Evolutionary conservation across 331 rosid genomes (phyloP), one percentile per base, ranked within the genome.

Genomic region (Rhamnella rubrinervis): DNA sequence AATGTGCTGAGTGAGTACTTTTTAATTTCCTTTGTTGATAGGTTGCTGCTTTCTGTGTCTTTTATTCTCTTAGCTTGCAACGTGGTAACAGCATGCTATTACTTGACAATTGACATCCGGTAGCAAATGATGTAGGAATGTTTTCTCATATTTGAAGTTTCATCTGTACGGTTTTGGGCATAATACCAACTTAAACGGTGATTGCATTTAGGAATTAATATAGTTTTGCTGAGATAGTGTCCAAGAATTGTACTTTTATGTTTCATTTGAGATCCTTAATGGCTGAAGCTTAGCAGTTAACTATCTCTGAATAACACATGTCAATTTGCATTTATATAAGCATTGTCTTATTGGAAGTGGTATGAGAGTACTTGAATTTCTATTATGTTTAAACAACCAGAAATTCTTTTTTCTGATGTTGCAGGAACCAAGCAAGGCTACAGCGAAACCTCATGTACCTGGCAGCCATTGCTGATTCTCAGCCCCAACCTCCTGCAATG

Each of bases 391-490:
- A n/a, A 56, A 51, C 20, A 1, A 40, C 14, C 44, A 16, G 20
- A 20, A 10, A 44, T 49, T 20, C 31, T 59, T 21, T 71, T n/a
- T 13, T 53, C 7, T n/a, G 21, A 46, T 26, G 16, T 39, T 71
- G 31, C 85, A 95, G 99, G 91, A 91, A 87, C 80, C 99, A 95
- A 75, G 99, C 99, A 59, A 89, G 90, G 85, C 87, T 95, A 5
- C 99, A 95, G 89, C 62, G 99, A 64, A 95, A 95, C 86, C 96
- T 95, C 66, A 95, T 95, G 97, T 95, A 95, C 83, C 80, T 95
- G 21, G 99, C 99, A 67, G 97, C 99, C 71, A 95, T 95, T 77
- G 99, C 99, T 70, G 99, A 95, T 85, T 95, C 99, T 63, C 99
- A 91, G 79, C 99, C 99, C 63, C 99, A 91, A 75, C 92, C 96